Evolutionary conservation across 139 green algal genomes (phyloP), one percentile per base, ranked within the genome.

Genomic region (Yamagishiella unicocca): DNA sequence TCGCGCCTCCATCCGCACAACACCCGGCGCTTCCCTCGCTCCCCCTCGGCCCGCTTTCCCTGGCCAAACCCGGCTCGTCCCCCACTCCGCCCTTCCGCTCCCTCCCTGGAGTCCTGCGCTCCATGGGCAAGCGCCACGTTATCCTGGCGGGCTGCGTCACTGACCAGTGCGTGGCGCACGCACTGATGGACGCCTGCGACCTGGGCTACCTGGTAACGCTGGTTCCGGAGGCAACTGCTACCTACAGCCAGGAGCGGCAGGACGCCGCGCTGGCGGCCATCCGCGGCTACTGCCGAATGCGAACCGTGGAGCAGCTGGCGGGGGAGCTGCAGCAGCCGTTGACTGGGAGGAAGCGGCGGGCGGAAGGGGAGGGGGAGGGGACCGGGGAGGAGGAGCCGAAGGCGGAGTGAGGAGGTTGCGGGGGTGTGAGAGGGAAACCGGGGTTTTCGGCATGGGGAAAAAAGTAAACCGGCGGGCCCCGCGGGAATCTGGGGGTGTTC

Each of bases 141-240:
- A 85, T 96, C 4, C 38, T 97, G 42, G 86, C 38, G 2, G 95
- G 95, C 37, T 94, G 90, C 67, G 62, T 97, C 3, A 97, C 95
- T 0, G 94, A 96, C 72, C 94, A 97, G 81, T 97, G 95, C 37
- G 95, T 97, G 70, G 92, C 94, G 17, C 90, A 95, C 73, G 95
- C 94, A 22, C 89, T 96, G 21, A 89, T 93, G 46, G 79, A 85
- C 79, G 95, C 92, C 0, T 95, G 91, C 33, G 95, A 97, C 82
- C 74, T 94, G 42, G 82, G 90, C 0, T 97, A 95, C 87, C 73
- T 94, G 2, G 93, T 97, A 19, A 97, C 93, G 25, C 67, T 93
- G 29, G 76, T 93, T 71, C 75, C 87, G 31, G 85, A 85, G 61
- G 75, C 19, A 12, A 82, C 38, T 37, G 91, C 84, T 2, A 96